A percentile compares a stretch with the other conserved stretches of the same genome.
Evolutionary conservation across 2,329 filamentous ascomycete species (phyloP).

Genomic region (Epichloe elymi): DNA sequence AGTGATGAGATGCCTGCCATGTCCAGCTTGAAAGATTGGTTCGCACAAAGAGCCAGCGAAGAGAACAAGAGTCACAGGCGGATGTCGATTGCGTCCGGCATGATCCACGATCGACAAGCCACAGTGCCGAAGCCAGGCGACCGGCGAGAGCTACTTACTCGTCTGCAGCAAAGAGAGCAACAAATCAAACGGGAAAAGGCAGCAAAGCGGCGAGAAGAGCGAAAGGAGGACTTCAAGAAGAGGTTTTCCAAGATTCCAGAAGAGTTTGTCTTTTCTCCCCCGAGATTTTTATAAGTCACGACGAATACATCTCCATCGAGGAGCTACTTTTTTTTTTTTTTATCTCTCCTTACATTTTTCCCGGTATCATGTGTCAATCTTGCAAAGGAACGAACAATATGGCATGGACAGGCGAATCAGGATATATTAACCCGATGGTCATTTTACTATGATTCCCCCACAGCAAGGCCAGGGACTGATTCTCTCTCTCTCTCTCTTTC

Average conservation of each 20-base stretch:
- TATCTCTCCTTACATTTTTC: not conserved
- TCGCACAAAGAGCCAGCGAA: conserved; percentile 3
- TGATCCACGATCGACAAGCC: conserved; percentile 6
- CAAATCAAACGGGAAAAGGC: conserved; percentile 2
- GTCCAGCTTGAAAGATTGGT: conserved; percentile 8
- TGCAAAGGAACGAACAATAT: not conserved
- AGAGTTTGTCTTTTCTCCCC: not conserved
- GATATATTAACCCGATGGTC: not conserved
- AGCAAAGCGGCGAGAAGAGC: conserved; percentile 2
- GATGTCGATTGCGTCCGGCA: conserved; percentile 2
- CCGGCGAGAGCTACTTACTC: conserved; percentile 8
- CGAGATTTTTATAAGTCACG: not conserved
- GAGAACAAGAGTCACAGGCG: conserved; percentile 1
- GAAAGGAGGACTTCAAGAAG: not conserved
- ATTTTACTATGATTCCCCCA: not conserved
- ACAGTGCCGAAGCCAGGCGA: conserved; percentile 13
- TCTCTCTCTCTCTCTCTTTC: too few species aligned
- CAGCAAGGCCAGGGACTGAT: too few species aligned
- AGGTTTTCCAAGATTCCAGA: not conserved
- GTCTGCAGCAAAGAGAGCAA: conserved; percentile 1
- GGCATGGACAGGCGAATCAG: not conserved
- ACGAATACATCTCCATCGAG: not conserved
- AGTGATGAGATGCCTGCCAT: conserved; percentile 13
- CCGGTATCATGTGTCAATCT: not conserved
- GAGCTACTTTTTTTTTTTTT: not conserved